Evolutionary conservation across 1,284 basidiomycete genomes (phyloP), one percentile per base, ranked within the genome.

Genomic region (Anthracocystis walkeri): DNA sequence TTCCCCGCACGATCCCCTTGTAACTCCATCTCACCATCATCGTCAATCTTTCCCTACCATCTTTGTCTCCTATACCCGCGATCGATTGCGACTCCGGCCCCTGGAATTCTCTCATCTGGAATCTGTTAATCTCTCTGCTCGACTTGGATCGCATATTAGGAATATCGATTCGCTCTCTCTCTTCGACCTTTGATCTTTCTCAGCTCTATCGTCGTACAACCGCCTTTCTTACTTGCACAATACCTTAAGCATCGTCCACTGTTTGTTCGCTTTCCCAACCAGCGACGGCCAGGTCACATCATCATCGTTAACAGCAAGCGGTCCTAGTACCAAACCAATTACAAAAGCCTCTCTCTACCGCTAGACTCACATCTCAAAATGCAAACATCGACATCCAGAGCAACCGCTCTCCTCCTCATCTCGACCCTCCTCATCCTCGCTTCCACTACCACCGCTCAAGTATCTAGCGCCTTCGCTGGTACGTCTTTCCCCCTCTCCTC

Each of bases 401-500:
- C 63, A 2, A n/a, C 55, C 11, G 51, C 51, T 4, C 50, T 71
- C 6, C 14, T 71, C 21, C 21, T 71, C 18, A 53, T 46, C 7
- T 31, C 63, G 3, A 50, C 54, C 11, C 51, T 62, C 14, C 48
- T 71, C 41, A 7, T 58, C 41, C 62, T 71, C 21, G 58, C 68
- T 3, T 14, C 58, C 1, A 11, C 51, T 14, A 46, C 63, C 20
- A 11, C 25, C 8, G 68, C 68, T 6, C 68, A 71, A 51, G 68
- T 71, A 5, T 25, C 68, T 8, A 50, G 45, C 33, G 68, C 68
- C 1, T 71, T 71, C 27, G 54, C 44, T 29, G 79, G 79, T 7
- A 67, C 70, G 23, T 45, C 62, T 20, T 79, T 81, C 68, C 58
- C 67, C 2, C 65, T 79, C 38, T 60, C 70, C 10, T 45, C 63